phyloP scores from a whole-genome alignment of 192 early-diverging fungal genomes.

The Linnemannia exigua region DNA sequence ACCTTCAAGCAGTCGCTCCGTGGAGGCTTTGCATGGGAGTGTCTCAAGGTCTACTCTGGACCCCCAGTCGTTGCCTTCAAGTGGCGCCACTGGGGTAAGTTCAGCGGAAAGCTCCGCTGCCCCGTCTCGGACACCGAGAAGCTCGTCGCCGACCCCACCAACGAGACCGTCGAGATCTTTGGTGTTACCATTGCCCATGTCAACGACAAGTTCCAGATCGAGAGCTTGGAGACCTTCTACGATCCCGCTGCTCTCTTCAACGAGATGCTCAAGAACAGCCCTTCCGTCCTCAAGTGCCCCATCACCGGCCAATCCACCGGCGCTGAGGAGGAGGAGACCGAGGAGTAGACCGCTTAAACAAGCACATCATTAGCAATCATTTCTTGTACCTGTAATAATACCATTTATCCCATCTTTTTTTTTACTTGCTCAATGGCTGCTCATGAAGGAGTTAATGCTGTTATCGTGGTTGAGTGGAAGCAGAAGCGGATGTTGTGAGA shows the following conservation, averaged over 20 bases:
- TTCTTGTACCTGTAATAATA: neutral
- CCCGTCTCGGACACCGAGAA: conserved; percentile 56
- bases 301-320: conserved; percentile 23
- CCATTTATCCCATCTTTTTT: neutral
- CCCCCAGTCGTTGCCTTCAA: conserved; percentile 64
- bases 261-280: conserved; percentile 35
- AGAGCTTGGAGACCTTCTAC: conserved; percentile 31
- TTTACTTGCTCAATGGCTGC: neutral
- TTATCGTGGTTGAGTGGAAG: neutral
- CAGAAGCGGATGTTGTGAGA: neutral
- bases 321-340: neutral
- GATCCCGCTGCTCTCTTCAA: conserved; percentile 31
- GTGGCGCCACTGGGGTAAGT: conserved; percentile 62
- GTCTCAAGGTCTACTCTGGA: conserved; percentile 59
- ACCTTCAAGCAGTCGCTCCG: conserved; percentile 57
- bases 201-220: conserved; percentile 60
- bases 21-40: conserved; percentile 61
- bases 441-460: neutral
- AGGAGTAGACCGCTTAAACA: conserved; percentile 9
- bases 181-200: conserved; percentile 59
- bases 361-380: neutral
- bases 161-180: conserved; percentile 52
- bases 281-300: conserved; percentile 17
- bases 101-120: conserved; percentile 53
- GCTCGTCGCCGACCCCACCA: conserved; percentile 54